These are phyloP conservation scores for Mortierella sp. DNA, from an alignment of 371 early-diverging fungal genomes.

Conservation along the genomic window DNA sequence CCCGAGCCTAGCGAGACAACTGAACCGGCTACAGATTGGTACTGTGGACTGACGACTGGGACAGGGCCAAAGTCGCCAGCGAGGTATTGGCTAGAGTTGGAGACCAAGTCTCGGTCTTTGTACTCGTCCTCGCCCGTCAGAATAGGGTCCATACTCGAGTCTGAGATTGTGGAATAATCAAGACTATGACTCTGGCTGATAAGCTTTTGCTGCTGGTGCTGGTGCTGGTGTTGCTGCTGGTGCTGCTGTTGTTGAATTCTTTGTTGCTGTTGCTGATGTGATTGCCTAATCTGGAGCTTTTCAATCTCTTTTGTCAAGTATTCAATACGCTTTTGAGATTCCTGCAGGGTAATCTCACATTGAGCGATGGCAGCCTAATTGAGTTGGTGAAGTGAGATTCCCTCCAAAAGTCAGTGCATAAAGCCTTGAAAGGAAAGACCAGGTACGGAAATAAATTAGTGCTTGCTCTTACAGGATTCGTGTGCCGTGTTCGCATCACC, in stretches of 20 bases:
- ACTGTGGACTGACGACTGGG: slow-evolving; percentile 28
- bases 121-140: slow-evolving; percentile 54
- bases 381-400: too few relatives aligned
- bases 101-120: slow-evolving; percentile 45
- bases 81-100: slow-evolving; percentile 34
- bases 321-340: slow-evolving; percentile 85
- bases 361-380: slow-evolving; percentile 64
- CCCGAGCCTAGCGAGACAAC: slow-evolving; percentile 39
- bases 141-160: slow-evolving; percentile 54
- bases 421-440: not conserved
- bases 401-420: not conserved
- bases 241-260: slow-evolving; percentile 63
- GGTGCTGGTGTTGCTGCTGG: slow-evolving; percentile 58
- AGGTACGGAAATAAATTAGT: not conserved
- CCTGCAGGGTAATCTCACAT: slow-evolving; percentile 83
- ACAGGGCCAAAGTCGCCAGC: slow-evolving; percentile 57
- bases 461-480: slow-evolving; percentile 51
- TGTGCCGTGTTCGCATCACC: slow-evolving; percentile 56
- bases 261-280: slow-evolving; percentile 59
- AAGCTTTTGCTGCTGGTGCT: slow-evolving; percentile 43
- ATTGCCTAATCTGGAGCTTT: slow-evolving; percentile 66
- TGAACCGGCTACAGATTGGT: slow-evolving; percentile 31
- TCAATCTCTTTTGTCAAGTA: slow-evolving; percentile 82
- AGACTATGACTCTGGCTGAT: slow-evolving; percentile 12
- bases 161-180: slow-evolving; percentile 37